Percentiles rank a stretch among this genome's conserved stretches.
phyloP scores from a whole-genome alignment of 805 yeast genomes.

The Candida loeiensis region DNA sequence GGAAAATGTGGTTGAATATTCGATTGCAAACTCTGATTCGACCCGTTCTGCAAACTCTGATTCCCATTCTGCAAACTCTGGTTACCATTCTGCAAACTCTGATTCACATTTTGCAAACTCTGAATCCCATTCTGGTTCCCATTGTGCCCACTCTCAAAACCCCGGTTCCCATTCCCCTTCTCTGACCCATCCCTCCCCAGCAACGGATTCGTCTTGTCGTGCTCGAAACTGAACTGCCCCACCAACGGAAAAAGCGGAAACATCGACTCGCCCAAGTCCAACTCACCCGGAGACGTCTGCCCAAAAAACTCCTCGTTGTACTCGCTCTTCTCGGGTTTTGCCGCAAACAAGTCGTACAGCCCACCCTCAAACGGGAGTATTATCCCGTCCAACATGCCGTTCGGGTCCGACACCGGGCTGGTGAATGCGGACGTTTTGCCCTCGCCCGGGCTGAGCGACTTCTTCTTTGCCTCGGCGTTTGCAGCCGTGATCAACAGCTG shows the following conservation, averaged over 20 bases:
- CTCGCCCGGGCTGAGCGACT: background rate
- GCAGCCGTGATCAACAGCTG: slow-evolving; percentile 16
- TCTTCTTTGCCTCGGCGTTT: slow-evolving; percentile 13
- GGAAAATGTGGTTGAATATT: no score
- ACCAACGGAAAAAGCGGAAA: slow-evolving; percentile 44
- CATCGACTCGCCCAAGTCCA: slow-evolving; percentile 32
- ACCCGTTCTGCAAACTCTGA: background rate
- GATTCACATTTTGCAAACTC: background rate
- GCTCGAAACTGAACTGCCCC: slow-evolving; percentile 36
- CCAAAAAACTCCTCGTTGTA: slow-evolving; percentile 5
- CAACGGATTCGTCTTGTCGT: slow-evolving; percentile 32
- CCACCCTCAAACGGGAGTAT: slow-evolving; percentile 30
- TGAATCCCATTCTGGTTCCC: background rate
- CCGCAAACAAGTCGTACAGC: slow-evolving; percentile 26
- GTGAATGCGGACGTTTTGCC: slow-evolving; percentile 5
- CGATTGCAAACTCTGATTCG: no score
- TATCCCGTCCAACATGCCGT: background rate
- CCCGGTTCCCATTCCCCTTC: background rate
- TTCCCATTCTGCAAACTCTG: background rate
- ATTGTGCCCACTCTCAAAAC: background rate
- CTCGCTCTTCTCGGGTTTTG: slow-evolving; percentile 1
- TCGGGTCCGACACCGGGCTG: background rate
- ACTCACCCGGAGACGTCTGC: slow-evolving; percentile 12
- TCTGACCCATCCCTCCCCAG: slow-evolving; percentile 15
- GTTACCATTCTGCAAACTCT: background rate